phyloP scores from a whole-genome alignment of 2,329 filamentous ascomycete species.

The Ceratocystis cacaofunesta region DNA sequence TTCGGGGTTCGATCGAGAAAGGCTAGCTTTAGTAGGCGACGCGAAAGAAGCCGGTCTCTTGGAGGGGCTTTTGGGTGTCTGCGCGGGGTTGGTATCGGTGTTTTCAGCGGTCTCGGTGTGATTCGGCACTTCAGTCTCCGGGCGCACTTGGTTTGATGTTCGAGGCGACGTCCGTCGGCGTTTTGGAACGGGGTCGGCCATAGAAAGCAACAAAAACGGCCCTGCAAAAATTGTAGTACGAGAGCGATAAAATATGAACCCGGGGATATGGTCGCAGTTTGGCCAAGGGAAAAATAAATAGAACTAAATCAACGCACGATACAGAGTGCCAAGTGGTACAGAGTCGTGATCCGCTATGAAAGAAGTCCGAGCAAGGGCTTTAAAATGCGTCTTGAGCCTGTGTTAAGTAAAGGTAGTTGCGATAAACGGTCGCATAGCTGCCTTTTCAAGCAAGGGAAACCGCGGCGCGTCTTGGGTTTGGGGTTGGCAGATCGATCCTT shows the following conservation, averaged over 20 bases:
- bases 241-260: neutral
- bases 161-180: conserved; percentile 47
- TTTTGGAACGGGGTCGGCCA: conserved; percentile 46
- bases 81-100: conserved; percentile 25
- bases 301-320: too few species aligned
- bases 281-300: neutral
- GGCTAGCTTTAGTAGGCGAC: conserved; percentile 51
- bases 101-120: conserved; percentile 6
- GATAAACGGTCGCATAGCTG: neutral
- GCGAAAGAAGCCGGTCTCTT: conserved; percentile 40
- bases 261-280: neutral
- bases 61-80: conserved; percentile 21
- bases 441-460: neutral
- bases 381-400: neutral
- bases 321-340: neutral
- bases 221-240: neutral
- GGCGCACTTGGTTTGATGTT: conserved; percentile 26
- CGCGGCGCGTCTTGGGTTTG: conserved; percentile 12
- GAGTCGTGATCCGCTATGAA: neutral
- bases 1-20: conserved; percentile 46
- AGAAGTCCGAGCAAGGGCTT: neutral
- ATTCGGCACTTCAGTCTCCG: conserved; percentile 12
- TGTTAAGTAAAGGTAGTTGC: neutral
- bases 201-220: conserved; percentile 17
- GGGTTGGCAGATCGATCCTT: conserved; percentile 5